phyloP scores from a whole-genome alignment of 2,329 filamentous ascomycete genomes.

The Colletotrichum magnum region DNA sequence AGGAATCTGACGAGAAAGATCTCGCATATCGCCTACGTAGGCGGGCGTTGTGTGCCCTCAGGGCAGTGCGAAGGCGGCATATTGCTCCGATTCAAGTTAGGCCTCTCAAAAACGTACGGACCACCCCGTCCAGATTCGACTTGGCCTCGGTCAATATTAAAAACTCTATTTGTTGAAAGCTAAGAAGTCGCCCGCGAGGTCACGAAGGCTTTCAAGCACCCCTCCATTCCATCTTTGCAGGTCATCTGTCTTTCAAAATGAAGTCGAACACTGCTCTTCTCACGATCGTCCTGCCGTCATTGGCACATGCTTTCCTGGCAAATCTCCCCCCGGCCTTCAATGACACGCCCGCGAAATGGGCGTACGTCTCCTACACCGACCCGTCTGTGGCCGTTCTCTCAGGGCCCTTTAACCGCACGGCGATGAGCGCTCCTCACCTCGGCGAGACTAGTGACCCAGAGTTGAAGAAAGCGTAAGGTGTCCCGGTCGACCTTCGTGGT shows the following conservation, averaged over 20 bases:
- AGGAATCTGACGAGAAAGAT: too few relatives aligned
- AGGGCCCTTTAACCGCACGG: background rate
- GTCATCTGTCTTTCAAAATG: background rate
- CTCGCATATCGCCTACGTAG: too few relatives aligned
- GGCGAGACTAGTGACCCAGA: background rate
- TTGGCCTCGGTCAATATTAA: too few relatives aligned
- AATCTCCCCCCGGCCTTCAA: constrained; percentile 7
- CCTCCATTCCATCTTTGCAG: background rate
- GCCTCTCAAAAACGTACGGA: background rate
- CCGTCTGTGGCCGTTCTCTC: constrained; percentile 16
- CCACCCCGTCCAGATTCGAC: too few relatives aligned
- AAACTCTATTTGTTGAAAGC: too few relatives aligned
- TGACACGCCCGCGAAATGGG: constrained; percentile 3
- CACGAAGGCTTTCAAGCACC: too few relatives aligned
- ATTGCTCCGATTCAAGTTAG: too few relatives aligned
- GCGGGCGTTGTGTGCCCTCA: too few relatives aligned
- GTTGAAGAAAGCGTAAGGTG: constrained; percentile 1
- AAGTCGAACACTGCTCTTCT: background rate
- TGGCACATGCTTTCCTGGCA: constrained; percentile 3
- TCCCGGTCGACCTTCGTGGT: too few relatives aligned
- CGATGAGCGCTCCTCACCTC: background rate
- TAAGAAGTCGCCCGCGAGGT: too few relatives aligned
- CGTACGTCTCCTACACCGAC: constrained; percentile 10
- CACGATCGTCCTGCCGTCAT: background rate
- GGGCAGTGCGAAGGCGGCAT: too few relatives aligned